phyloP scores from a whole-genome alignment of 2,329 filamentous ascomycete species.

The Atkinsonella texensis region DNA sequence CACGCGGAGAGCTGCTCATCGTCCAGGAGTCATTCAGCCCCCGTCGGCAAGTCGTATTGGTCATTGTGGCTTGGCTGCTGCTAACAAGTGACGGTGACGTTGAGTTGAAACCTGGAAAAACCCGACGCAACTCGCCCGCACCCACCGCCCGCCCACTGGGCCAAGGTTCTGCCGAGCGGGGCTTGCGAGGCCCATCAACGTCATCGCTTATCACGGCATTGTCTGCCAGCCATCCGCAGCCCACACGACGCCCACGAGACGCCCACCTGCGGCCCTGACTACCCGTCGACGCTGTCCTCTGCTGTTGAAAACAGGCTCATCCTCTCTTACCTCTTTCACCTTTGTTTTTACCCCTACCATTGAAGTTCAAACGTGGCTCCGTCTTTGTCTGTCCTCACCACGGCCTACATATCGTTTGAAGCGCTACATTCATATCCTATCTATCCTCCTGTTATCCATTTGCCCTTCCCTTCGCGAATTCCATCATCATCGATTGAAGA shows the following conservation, averaged over 20 bases:
- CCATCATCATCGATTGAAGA: no score
- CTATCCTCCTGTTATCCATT: no score
- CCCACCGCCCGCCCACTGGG: neutral
- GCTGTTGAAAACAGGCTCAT: neutral
- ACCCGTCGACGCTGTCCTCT: neutral
- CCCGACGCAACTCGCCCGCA: neutral
- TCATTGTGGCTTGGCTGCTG: slow-evolving; percentile 3
- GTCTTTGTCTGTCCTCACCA: no score
- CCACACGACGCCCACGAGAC: neutral
- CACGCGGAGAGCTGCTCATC: neutral
- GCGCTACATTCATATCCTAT: no score
- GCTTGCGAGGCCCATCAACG: slow-evolving; percentile 4
- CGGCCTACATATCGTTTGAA: no score
- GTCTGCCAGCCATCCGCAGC: neutral
- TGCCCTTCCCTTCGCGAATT: no score
- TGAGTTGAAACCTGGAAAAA: slow-evolving; percentile 4
- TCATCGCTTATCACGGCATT: slow-evolving; percentile 4
- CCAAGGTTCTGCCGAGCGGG: slow-evolving; percentile 2
- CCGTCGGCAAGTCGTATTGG: neutral
- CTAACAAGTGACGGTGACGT: neutral
- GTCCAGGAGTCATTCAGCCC: neutral
- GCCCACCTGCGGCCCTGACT: no score
- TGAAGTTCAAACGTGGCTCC: neutral
- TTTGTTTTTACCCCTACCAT: neutral
- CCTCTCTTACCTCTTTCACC: neutral